Evolutionary conservation across 2,329 filamentous ascomycete species (phyloP).

Genomic region (Neopestalotiopsis clavispora): DNA sequence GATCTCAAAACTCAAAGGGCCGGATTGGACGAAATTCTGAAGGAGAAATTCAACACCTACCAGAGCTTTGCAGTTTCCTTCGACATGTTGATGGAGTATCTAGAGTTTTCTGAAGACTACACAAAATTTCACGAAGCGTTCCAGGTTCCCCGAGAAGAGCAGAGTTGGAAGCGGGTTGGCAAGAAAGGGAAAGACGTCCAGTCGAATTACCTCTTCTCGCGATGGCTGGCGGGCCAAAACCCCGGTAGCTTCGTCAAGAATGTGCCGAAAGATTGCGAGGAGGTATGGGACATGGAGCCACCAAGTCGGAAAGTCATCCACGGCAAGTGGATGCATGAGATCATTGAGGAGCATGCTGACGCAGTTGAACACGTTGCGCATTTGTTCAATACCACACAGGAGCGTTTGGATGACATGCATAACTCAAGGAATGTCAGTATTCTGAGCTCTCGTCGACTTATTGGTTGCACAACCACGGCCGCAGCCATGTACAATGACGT

Average conservation of each 20-base stretch:
- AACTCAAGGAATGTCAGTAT: slow-evolving; percentile 45
- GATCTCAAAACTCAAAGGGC: slow-evolving; percentile 41
- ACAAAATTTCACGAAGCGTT: slow-evolving; percentile 47
- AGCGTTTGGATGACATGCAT: slow-evolving; percentile 47
- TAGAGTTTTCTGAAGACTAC: slow-evolving; percentile 39
- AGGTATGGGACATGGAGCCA: slow-evolving; percentile 57
- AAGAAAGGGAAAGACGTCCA: slow-evolving; percentile 48
- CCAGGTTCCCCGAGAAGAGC: slow-evolving; percentile 45
- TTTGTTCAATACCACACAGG: slow-evolving; percentile 47
- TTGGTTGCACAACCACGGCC: slow-evolving; percentile 74
- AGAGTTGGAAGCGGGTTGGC: slow-evolving; percentile 53
- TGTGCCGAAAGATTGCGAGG: slow-evolving; percentile 34
- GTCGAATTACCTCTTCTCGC: slow-evolving; percentile 54
- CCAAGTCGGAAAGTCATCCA: slow-evolving; percentile 40
- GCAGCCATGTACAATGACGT: slow-evolving; percentile 65
- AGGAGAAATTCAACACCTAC: slow-evolving; percentile 24
- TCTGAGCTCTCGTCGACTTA: slow-evolving; percentile 61
- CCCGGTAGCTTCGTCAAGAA: slow-evolving; percentile 47
- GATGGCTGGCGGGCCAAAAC: slow-evolving; percentile 54
- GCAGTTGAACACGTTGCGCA: slow-evolving; percentile 43
- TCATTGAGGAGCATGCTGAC: slow-evolving; percentile 56
- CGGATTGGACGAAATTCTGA: slow-evolving; percentile 27
- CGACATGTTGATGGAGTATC: slow-evolving; percentile 42
- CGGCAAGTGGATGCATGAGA: slow-evolving; percentile 46
- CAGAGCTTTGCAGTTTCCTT: slow-evolving; percentile 13